These are phyloP conservation scores for Cupressus sempervirens DNA, from an alignment of 75 land plant genomes.

Conservation along the genomic window DNA sequence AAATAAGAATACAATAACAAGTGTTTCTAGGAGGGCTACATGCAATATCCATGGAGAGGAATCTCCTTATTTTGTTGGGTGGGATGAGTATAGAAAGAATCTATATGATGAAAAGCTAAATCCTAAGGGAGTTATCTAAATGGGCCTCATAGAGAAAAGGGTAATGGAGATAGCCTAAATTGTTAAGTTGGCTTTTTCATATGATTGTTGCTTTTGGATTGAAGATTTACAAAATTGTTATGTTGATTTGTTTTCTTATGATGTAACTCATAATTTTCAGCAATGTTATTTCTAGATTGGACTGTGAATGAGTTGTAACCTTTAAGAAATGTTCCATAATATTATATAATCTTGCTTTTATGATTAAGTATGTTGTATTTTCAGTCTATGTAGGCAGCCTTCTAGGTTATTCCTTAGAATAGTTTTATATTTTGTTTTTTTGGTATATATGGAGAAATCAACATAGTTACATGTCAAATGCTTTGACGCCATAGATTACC, in stretches of 20 bases:
- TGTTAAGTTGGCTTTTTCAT: not conserved
- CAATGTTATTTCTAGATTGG: no score
- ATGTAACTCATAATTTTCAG: no score
- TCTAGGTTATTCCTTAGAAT: not conserved
- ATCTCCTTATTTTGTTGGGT: constrained; percentile 27
- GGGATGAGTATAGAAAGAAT: constrained; percentile 20
- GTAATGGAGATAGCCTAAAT: not conserved
- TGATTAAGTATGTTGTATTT: no score
- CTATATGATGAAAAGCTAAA: constrained; percentile 23
- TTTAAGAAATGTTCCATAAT: no score
- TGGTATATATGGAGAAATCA: not conserved
- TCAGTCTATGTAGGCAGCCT: no score
- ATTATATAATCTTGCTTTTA: no score
- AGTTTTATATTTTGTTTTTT: no score
- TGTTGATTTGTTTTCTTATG: no score
- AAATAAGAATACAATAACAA: not conserved
- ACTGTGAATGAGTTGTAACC: no score
- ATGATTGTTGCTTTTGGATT: no score
- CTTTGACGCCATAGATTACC: not conserved
- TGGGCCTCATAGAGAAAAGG: constrained; percentile 41
- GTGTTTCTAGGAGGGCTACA: not conserved
- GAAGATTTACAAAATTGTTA: no score
- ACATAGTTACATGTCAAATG: not conserved
- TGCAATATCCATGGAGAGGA: constrained; percentile 7
- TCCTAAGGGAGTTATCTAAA: constrained; percentile 37